Percentiles rank a stretch among this genome's conserved stretches.
Evolutionary conservation across 345 rosid genomes (phyloP).

Genomic region (Fremontodendron californicum): DNA sequence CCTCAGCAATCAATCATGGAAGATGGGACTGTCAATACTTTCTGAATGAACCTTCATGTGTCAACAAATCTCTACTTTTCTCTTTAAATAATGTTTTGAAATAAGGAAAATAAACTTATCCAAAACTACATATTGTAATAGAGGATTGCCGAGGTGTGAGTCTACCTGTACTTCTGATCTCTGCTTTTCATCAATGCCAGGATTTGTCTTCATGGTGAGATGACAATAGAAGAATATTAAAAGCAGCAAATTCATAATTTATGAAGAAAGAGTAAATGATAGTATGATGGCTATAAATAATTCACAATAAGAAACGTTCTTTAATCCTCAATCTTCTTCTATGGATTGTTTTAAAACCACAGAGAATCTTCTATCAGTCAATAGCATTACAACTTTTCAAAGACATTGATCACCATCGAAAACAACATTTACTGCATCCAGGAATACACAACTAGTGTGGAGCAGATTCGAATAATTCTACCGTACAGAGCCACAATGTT

Average conservation of each 20-base stretch:
- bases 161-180: neutral
- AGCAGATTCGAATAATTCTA: constrained; percentile 1
- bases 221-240: neutral
- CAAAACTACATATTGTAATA: neutral
- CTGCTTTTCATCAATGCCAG: neutral
- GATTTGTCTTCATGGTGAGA: neutral
- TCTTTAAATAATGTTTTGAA: neutral
- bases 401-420: neutral
- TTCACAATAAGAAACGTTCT: neutral
- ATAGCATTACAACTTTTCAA: neutral
- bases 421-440: neutral
- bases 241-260: neutral
- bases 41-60: neutral
- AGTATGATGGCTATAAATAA: neutral
- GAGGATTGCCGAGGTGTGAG: neutral
- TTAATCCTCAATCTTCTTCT: neutral
- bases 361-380: neutral
- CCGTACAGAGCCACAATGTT: neutral
- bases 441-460: neutral
- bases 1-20: constrained; percentile 30
- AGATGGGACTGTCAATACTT: neutral
- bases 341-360: neutral
- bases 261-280: neutral
- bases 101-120: neutral
- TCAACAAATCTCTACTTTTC: neutral